Percentiles rank a stretch among this genome's conserved stretches.
Evolutionary conservation across 768 basidiomycete species (phyloP).

Genomic region (Amanita muscaria): DNA sequence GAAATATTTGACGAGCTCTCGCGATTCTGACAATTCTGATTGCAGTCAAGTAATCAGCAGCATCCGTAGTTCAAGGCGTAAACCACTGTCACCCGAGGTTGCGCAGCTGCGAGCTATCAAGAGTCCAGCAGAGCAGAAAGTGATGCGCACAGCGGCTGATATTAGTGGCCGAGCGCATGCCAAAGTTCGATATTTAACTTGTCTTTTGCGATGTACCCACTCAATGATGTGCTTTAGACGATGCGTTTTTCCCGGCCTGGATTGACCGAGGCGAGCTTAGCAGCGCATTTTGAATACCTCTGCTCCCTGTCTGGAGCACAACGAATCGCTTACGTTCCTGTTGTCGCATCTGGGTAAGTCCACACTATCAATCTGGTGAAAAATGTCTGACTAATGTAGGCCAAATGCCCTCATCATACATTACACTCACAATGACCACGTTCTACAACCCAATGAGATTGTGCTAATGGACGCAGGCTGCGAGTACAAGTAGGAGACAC

Average conservation of each 20-base stretch:
- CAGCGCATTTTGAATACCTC: conserved; percentile 85
- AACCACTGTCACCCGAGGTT: conserved; percentile 57
- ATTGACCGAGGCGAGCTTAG: conserved; percentile 31
- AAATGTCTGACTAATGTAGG: conserved; percentile 27
- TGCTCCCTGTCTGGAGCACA: conserved; percentile 75
- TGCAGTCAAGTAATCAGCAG: conserved; percentile 49
- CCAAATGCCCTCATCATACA: conserved; percentile 89
- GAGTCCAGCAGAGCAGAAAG: conserved; percentile 60
- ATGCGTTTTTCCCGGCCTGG: conserved; percentile 65
- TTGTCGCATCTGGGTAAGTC: conserved; percentile 85
- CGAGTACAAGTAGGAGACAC: conserved; percentile 66
- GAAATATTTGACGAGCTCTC: conserved; percentile 33
- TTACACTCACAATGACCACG: conserved; percentile 86
- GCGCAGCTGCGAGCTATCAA: conserved; percentile 71
- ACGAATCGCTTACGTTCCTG: conserved; percentile 93
- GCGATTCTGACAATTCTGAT: conserved; percentile 28
- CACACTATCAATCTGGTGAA: background rate
- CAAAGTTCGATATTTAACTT: conserved; percentile 42
- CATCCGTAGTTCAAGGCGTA: conserved; percentile 35
- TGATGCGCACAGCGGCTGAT: conserved; percentile 82
- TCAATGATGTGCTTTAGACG: conserved; percentile 31
- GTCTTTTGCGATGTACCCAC: background rate
- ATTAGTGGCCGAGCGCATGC: conserved; percentile 83
- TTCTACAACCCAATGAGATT: conserved; percentile 61
- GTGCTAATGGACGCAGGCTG: conserved; percentile 89